These are phyloP conservation scores for Syzygium jambos DNA, from an alignment of 345 rosid species.

Conservation along the genomic window DNA sequence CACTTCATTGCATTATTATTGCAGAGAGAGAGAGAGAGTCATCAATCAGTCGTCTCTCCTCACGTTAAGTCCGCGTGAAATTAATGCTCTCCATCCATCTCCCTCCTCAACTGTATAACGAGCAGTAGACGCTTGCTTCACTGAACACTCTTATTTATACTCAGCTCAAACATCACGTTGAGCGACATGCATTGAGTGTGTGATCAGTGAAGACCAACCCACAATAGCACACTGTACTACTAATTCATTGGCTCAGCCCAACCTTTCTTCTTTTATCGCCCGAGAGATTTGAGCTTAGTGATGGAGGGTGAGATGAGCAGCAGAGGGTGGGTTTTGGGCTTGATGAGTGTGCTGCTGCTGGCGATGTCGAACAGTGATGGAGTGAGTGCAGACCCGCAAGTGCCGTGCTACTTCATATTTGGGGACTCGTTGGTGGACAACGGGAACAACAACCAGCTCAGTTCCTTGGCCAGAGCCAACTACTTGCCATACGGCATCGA, in stretches of 20 bases:
- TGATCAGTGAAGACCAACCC: not conserved
- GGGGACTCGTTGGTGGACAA: constrained; percentile 94
- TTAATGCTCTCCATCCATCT: constrained; percentile 22
- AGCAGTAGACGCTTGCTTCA: not conserved
- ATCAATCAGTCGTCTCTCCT: not conserved
- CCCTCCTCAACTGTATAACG: constrained; percentile 16
- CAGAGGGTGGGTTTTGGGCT: not conserved
- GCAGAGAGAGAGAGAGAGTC: not conserved
- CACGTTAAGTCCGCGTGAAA: constrained; percentile 22
- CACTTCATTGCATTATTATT: not conserved
- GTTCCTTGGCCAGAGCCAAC: constrained; percentile 60
- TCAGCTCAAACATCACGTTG: not conserved
- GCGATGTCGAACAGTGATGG: not conserved
- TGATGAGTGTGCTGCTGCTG: not conserved
- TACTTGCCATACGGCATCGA: constrained; percentile 85
- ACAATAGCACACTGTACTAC: not conserved
- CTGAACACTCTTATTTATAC: not conserved
- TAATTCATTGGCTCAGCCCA: not conserved
- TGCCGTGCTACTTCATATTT: constrained; percentile 75
- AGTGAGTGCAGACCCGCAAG: constrained; percentile 42
- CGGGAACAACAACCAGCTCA: constrained; percentile 74
- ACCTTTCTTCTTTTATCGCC: not conserved
- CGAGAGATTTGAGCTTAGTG: not conserved
- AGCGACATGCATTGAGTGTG: not conserved
- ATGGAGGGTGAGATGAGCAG: not conserved